Base-by-base conservation (phyloP, 768 basidiomycete species). In the Favolaschia claudopus region DNA sequence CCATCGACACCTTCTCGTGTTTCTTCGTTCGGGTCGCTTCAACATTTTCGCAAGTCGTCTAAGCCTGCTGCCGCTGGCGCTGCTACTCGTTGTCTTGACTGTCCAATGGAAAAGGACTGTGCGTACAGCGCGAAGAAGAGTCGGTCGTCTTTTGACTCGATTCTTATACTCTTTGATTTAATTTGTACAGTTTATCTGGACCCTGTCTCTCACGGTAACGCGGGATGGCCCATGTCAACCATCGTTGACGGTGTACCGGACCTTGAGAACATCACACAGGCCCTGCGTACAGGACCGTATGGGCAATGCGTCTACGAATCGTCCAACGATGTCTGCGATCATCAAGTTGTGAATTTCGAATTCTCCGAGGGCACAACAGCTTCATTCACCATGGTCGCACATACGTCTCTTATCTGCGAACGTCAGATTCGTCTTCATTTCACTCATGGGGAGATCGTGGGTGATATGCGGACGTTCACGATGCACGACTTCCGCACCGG, bases 301-400 rank as follows among this genome's bases (percentile, higher is more conserved):
- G 94, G 94, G 0, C 74, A 78, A 54, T 96, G 94, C 67, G 93
- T 93, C 7, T 96, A 96, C 70, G 92, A 94, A 69, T 82, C 85
- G 50, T 77, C 82, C 39, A 96, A 96, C 69, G 89, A 95, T 69
- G 93, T 96, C 43, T 92, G 90, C 66, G 93, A 96, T 73, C 88
- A 96, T 64, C 93, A 95, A 74, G 89, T 95, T 42, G 94, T 96
- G 62, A 95, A 94, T 70, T 74, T 96, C 54, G 91, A 95, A 67
- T 96, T 92, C 71, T 86, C 89, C 7, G 85, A 86, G 47, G 92
- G 93, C 15, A 80, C 85, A 27, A 95, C 94, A 0, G 91, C 84
- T 13, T 91, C 91, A 0, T 91, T 96, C 72, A 95, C 94, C 19
- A 94, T 96, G 92, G 83, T 93, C 44, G 94, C 94, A 13, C 91